A percentile compares a stretch with the other conserved stretches of the same genome.
Conservation (phyloP, 2,329 filamentous ascomycete genomes). For the Exophiala alcalophila region DNA sequence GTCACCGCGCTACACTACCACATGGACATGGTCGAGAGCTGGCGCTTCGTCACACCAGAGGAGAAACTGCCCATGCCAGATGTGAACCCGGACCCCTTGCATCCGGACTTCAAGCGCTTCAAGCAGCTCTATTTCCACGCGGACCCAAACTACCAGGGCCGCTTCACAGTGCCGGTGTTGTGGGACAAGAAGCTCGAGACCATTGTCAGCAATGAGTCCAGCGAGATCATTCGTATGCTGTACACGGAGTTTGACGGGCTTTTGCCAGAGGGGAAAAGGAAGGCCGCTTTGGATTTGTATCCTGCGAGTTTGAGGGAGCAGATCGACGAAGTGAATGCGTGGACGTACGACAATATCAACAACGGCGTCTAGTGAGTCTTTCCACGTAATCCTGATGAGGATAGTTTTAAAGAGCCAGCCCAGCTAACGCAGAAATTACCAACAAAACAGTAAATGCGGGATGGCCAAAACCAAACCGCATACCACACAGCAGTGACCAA, state of each 20-base stretch:
- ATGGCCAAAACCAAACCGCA: slow-evolving; percentile 72
- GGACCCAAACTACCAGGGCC: slow-evolving; percentile 64
- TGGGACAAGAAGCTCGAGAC: slow-evolving; percentile 71
- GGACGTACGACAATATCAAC: slow-evolving; percentile 65
- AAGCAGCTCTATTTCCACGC: slow-evolving; percentile 71
- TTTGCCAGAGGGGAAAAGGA: slow-evolving; percentile 55
- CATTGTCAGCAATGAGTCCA: slow-evolving; percentile 84
- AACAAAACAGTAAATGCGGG: slow-evolving; percentile 58
- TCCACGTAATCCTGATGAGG: too few species aligned
- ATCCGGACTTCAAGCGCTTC: slow-evolving; percentile 64
- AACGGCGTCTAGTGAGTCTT: slow-evolving; percentile 44
- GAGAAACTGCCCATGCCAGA: slow-evolving; percentile 56
- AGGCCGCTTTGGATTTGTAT: slow-evolving; percentile 59
- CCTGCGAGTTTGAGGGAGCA: slow-evolving; percentile 57
- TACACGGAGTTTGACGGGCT: slow-evolving; percentile 70
- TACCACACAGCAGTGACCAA: slow-evolving; percentile 67
- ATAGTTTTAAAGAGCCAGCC: too few species aligned
- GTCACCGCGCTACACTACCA: slow-evolving; percentile 81
- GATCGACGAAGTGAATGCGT: slow-evolving; percentile 72
- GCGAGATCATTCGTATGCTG: slow-evolving; percentile 82
- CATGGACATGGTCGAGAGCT: slow-evolving; percentile 53
- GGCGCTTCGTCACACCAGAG: slow-evolving; percentile 68
- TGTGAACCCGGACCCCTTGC: slow-evolving; percentile 49
- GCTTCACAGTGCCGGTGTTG: slow-evolving; percentile 78
- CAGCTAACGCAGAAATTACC: too few species aligned